Base-by-base conservation (phyloP, 2,329 filamentous ascomycete genomes). In the Pseudocercospora eumusae region DNA sequence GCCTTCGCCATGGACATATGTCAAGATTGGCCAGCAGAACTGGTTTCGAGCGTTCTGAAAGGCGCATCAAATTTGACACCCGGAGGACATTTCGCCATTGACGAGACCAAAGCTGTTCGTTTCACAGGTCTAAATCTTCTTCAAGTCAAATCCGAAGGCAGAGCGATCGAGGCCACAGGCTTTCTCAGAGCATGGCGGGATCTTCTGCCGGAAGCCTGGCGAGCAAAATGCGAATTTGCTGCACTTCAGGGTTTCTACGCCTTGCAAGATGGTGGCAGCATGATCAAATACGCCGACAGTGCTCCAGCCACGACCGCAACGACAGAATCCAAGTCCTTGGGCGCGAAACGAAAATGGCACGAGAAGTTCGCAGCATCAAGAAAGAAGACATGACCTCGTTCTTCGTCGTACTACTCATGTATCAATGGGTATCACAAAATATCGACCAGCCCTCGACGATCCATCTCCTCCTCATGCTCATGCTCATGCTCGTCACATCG, bases 401-500 rank as follows among this genome's bases (percentile, higher is more conserved):
- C 36, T 18, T 40, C 36, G 4, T 40, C 15, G 36, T 15, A 40
- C 15, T 18, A 40, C 36, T 40, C 36, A 40, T 18, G 36, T 40
- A 40, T 40, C 4, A 18, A n/a, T 40, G 36, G 36, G 36, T 40
- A 40, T 40, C 36, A 40, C 36, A 40, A 40, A n/a, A 40, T 1
- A 3, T 25, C 9, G 21, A 23, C 18, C 44, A 13, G 2, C 21
- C 18, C 44, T 47, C 36, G 1, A 20, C 60, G 0, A 27, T 40
- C 8, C 15, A 47, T 42, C 33, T 15, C 49, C 23, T 23, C 42
- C 27, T 44, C 47, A 13, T 25, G 36, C 36, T 47, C 47, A 13
- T 25, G 36, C 36, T 47, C 4, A 25, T 21, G 1, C 44, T 45
- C 18, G 20, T 70, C 69, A 92, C 79, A 92, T 91, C 0, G 85